These are phyloP conservation scores for Penicillium coffeae DNA, from an alignment of 495 filamentous ascomycete genomes.

Conservation along the genomic window DNA sequence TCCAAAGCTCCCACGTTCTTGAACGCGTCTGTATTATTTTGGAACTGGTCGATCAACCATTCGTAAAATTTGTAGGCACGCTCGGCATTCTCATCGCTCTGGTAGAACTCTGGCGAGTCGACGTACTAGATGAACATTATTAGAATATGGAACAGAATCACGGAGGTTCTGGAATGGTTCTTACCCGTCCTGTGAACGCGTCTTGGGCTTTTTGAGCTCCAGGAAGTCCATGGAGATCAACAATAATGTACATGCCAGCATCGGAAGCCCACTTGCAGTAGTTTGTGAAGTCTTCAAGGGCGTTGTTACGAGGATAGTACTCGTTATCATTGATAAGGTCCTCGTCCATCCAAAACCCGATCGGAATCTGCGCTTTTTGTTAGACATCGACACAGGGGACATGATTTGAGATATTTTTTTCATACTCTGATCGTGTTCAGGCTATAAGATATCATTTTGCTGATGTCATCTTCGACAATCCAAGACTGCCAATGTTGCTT, in stretches of 20 bases:
- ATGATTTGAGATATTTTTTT: background rate
- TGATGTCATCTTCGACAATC: constrained; percentile 55
- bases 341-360: constrained; percentile 63
- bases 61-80: constrained; percentile 55
- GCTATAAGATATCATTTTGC: constrained; percentile 48
- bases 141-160: no score
- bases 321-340: constrained; percentile 53
- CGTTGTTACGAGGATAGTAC: constrained; percentile 51
- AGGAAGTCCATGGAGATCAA: constrained; percentile 62
- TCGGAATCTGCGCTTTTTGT: constrained; percentile 26
- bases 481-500: constrained; percentile 55
- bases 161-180: no score
- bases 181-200: constrained; percentile 53
- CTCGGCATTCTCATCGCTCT: constrained; percentile 48
- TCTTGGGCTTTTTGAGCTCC: constrained; percentile 51
- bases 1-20: constrained; percentile 57
- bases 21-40: constrained; percentile 44
- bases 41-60: constrained; percentile 55
- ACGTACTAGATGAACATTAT: background rate
- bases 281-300: constrained; percentile 48
- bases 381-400: background rate
- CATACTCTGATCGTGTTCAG: constrained; percentile 58
- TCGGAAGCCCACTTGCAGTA: constrained; percentile 55
- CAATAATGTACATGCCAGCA: constrained; percentile 57
- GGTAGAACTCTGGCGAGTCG: constrained; percentile 46